Conservation (phyloP, 495 filamentous ascomycete genomes). For the Aspergillus baeticus region DNA sequence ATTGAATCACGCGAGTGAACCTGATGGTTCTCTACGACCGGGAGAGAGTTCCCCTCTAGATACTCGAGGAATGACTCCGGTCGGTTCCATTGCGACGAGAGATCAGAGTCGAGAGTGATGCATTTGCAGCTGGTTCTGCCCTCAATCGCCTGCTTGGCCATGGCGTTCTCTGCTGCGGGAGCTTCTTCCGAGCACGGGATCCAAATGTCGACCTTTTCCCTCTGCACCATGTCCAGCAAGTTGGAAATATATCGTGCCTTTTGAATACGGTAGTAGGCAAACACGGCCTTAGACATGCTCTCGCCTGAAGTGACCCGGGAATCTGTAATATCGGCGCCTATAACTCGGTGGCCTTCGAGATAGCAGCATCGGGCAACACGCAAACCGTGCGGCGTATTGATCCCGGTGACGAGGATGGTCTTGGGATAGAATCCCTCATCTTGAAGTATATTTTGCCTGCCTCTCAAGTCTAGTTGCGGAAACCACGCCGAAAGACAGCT, state of each 20-base stretch:
- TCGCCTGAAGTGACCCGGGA: constrained; percentile 39
- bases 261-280: constrained; percentile 53
- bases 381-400: constrained; percentile 67
- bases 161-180: constrained; percentile 59
- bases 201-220: constrained; percentile 69
- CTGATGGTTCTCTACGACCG: constrained; percentile 56
- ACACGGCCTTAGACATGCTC: constrained; percentile 45
- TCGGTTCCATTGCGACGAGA: constrained; percentile 52
- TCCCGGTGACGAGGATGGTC: constrained; percentile 70
- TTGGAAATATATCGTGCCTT: constrained; percentile 45
- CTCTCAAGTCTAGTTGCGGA: constrained; percentile 10
- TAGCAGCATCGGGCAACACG: constrained; percentile 66
- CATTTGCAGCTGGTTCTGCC: constrained; percentile 55
- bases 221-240: constrained; percentile 55
- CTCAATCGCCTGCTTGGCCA: constrained; percentile 62
- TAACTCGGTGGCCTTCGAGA: constrained; percentile 63
- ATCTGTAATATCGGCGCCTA: constrained; percentile 69
- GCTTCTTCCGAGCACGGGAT: constrained; percentile 65
- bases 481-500: constrained; percentile 17
- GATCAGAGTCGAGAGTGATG: constrained; percentile 53
- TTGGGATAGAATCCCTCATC: constrained; percentile 49
- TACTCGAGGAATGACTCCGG: constrained; percentile 59
- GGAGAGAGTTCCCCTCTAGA: constrained; percentile 49
- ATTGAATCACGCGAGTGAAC: constrained; percentile 57
- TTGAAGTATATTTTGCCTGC: constrained; percentile 28